A percentile compares a stretch with the other conserved stretches of the same genome.
These are phyloP conservation scores for Aspergillus sp. DNA, from an alignment of 2,329 filamentous ascomycete genomes.

Conservation along the genomic window DNA sequence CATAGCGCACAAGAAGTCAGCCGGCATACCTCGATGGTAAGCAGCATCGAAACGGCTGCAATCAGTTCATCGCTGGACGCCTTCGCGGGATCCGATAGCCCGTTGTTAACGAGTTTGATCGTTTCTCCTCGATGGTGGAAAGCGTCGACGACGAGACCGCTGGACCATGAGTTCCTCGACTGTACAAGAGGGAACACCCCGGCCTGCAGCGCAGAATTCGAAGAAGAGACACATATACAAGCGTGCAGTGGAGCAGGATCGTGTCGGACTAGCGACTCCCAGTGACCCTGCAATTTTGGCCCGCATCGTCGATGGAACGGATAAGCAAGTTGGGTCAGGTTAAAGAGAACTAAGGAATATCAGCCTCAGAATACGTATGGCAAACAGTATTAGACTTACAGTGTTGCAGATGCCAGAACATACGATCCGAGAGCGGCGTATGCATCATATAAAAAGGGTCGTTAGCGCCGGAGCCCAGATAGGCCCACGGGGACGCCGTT, in stretches of 20 bases:
- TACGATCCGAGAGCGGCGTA: slow-evolving; percentile 27
- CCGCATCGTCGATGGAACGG: slow-evolving; percentile 27
- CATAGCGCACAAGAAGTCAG: not conserved
- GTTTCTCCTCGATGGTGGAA: slow-evolving; percentile 32
- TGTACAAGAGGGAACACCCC: slow-evolving; percentile 27
- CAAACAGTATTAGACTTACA: slow-evolving; percentile 17
- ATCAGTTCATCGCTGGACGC: slow-evolving; percentile 32
- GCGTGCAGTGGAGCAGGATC: slow-evolving; percentile 30
- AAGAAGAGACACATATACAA: slow-evolving; percentile 29
- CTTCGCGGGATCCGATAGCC: slow-evolving; percentile 27
- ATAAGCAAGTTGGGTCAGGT: slow-evolving; percentile 27
- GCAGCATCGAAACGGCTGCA: slow-evolving; percentile 29
- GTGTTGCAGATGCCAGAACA: slow-evolving; percentile 28
- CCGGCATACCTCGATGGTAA: slow-evolving; percentile 28
- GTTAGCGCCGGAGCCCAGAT: slow-evolving; percentile 22
- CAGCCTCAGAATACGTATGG: slow-evolving; percentile 4
- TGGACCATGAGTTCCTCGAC: slow-evolving; percentile 19
- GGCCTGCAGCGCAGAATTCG: slow-evolving; percentile 24
- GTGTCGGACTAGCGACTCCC: slow-evolving; percentile 25
- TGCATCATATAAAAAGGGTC: slow-evolving; percentile 29
- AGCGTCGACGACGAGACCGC: slow-evolving; percentile 26
- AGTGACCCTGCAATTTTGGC: slow-evolving; percentile 26
- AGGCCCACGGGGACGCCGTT: slow-evolving; percentile 14
- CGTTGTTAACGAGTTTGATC: slow-evolving; percentile 30
- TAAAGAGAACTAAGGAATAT: slow-evolving; percentile 21